A percentile compares a stretch with the other conserved stretches of the same genome.
Conservation (phyloP, 2,329 filamentous ascomycete species). For the Aspergillus caelatus region DNA sequence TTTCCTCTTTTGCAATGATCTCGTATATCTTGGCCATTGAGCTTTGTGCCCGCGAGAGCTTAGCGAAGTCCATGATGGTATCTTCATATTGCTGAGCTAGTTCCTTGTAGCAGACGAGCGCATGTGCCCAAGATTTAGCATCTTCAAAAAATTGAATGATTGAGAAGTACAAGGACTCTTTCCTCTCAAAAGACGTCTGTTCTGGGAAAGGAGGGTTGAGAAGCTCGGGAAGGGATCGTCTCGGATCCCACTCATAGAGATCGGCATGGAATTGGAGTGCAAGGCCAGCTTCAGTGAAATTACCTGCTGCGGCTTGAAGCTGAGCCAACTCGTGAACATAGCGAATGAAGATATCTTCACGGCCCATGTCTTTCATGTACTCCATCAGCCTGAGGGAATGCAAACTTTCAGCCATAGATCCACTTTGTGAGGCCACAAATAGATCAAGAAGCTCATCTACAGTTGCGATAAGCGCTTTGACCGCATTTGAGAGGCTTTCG, state of each 20-base stretch:
- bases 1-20: slow-evolving; percentile 78
- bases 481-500: slow-evolving; percentile 73
- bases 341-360: slow-evolving; percentile 93
- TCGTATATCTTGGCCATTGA: slow-evolving; percentile 94
- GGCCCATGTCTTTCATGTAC: slow-evolving; percentile 93
- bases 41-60: slow-evolving; percentile 83
- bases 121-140: slow-evolving; percentile 90
- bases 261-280: slow-evolving; percentile 89
- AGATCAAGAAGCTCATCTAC: slow-evolving; percentile 91
- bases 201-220: slow-evolving; percentile 75
- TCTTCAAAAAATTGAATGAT: slow-evolving; percentile 96
- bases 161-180: slow-evolving; percentile 87
- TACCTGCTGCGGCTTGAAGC: slow-evolving; percentile 73
- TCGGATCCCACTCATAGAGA: slow-evolving; percentile 86
- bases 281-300: slow-evolving; percentile 84
- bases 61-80: slow-evolving; percentile 87
- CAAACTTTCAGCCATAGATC: slow-evolving; percentile 75
- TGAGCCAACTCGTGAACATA: slow-evolving; percentile 90
- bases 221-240: slow-evolving; percentile 65
- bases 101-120: slow-evolving; percentile 84
- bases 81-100: slow-evolving; percentile 88
- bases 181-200: slow-evolving; percentile 88
- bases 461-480: slow-evolving; percentile 78
- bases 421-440: slow-evolving; percentile 83
- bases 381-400: slow-evolving; percentile 92